Evolutionary conservation across 2,329 filamentous ascomycete genomes (phyloP), one percentile per base, ranked within the genome.

Genomic region (Hawksworthiomyces lignivorus): DNA sequence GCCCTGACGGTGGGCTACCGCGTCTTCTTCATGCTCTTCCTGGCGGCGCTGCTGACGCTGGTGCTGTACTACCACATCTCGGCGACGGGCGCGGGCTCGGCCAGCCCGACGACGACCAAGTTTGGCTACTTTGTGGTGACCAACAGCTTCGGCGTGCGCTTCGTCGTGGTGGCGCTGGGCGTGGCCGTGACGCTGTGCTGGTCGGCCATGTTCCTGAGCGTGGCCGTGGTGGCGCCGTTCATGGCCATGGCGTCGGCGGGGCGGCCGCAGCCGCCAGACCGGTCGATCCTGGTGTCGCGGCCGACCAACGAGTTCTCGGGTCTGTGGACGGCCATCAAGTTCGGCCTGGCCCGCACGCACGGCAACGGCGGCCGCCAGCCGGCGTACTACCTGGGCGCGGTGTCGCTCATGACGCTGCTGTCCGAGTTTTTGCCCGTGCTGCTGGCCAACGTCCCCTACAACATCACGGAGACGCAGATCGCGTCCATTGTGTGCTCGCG

Each of bases 391-490:
- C 58, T 69, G 1, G 57, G 62, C 19, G 41, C 62, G 11, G 61
- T 68, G 9, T 62, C 67, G 0, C 47, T 64, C 5, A 63, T 67
- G 35, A 59, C 67, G 4, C 61, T 73, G 18, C 55, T 72, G 3
- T 62, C 69, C 18, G 70, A 75, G 36, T 64, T 72, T 36, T 62
- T 75, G n/a, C 70, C 70, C 2, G 57, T 73, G 17, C 57, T 69
- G 2, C 60, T 75, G 3, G 61, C 67, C 49, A 73, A 72, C 46
- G 60, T 73, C 2, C 65, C 70, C 1, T 70, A 68, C 52, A 67
- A 61, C 39, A 58, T 64, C 3, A 61, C 63, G 0, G 64, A 68
- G 39, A 62, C 61, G 1, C 54, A 57, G 26, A 51, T 52, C 14
- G 61, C 67, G 0, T 64, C 68, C 36, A 56, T 56, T 1, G 54